phyloP scores from a whole-genome alignment of 768 basidiomycete species.

The Pleurotus eryngii region DNA sequence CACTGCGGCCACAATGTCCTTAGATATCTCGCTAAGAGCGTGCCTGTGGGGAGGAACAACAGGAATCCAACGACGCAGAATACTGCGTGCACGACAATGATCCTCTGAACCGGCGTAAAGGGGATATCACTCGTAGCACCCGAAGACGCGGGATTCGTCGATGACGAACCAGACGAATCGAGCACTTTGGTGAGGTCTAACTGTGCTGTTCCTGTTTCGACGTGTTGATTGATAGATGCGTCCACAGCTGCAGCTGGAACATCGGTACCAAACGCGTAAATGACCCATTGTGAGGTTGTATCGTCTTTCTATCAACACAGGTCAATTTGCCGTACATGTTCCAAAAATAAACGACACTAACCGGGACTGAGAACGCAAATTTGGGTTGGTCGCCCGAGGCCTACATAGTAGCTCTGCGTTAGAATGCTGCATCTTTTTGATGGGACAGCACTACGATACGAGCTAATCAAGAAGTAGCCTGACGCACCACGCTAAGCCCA shows the following conservation, averaged over 20 bases:
- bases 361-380: constrained; percentile 50
- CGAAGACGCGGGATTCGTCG: constrained; percentile 11
- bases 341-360: constrained; percentile 22
- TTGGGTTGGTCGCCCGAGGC: constrained; percentile 38
- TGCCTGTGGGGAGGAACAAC: constrained; percentile 49
- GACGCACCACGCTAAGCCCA: constrained; percentile 35
- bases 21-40: constrained; percentile 50
- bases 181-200: constrained; percentile 47
- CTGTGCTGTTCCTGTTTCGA: constrained; percentile 33
- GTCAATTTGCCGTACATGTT: not conserved
- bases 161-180: constrained; percentile 15
- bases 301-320: constrained; percentile 33
- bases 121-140: constrained; percentile 28
- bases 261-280: constrained; percentile 55
- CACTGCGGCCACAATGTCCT: constrained; percentile 47
- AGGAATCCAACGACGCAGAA: constrained; percentile 49
- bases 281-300: constrained; percentile 40
- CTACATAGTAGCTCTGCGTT: constrained; percentile 18
- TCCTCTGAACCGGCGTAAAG: constrained; percentile 42
- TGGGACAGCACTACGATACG: not conserved
- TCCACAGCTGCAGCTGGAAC: constrained; percentile 45
- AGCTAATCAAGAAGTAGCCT: not conserved
- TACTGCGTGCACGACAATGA: constrained; percentile 54
- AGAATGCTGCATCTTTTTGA: too few species aligned
- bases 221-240: constrained; percentile 47